Base-by-base conservation (phyloP, 2,329 filamentous ascomycete species). In the Aspergillus piperis region DNA sequence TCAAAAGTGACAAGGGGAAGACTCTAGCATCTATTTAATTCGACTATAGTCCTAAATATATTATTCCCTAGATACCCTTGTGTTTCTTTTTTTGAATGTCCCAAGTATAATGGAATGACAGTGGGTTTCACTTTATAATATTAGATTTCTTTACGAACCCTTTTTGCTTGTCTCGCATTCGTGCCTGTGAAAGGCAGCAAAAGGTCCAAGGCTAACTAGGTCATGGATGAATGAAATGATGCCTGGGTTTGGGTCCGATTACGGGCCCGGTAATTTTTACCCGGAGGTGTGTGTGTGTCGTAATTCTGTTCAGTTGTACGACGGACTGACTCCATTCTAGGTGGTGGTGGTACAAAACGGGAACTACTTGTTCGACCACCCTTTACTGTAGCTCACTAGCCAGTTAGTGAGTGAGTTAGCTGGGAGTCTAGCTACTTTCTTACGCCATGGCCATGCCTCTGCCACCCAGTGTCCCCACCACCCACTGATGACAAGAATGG, bases 391-490 rank as follows among this genome's bases (percentile, higher is more conserved):
- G 32, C 32, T 36, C 32, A 36, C 32, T 36, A 36, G 32, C 15
- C 32, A 36, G 10, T 36, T 36, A 36, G 32, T 36, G 11, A 36
- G 32, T 36, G n/a, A 41, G 21, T 11, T 54, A 49, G 47, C 23
- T 49, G 25, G 32, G 32, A 36, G 32, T 36, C 32, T 36, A 36
- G 32, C 38, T 39, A 54, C 51, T 55, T 56, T 51, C 47, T 50
- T 62, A 60, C 39, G 60, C 57, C 60, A 60, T 62, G 53, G 48
- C 60, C 60, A 62, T 62, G 60, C 52, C 56, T 59, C 58, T 56
- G 44, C 60, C 47, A 55, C 52, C 51, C 21, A 30, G 52, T 19
- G 57, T 52, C 60, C 60, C 57, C 60, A 62, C 60, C 25, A 52
- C 25, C 32, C 13, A 60, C 48, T 54, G 39, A 23, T 41, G 60